A percentile compares a stretch with the other conserved stretches of the same genome.
Conservation (phyloP, 2,329 filamentous ascomycete species). For the Lojkania enalia region DNA sequence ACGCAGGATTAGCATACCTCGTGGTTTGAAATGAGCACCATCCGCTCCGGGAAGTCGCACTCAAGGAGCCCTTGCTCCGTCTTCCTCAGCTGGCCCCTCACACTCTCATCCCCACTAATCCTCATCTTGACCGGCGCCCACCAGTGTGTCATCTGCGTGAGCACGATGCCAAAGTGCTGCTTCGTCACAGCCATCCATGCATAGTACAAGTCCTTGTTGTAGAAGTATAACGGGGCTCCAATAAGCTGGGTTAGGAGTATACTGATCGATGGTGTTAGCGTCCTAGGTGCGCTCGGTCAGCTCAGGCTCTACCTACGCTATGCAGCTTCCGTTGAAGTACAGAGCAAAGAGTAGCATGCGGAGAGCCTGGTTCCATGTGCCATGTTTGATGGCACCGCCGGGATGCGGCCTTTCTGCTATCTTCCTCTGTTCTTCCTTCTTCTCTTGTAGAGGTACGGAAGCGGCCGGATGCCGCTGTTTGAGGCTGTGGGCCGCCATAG, state of each 20-base stretch:
- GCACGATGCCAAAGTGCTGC: slow-evolving; percentile 74
- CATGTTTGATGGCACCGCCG: slow-evolving; percentile 48
- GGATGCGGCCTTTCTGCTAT: slow-evolving; percentile 31
- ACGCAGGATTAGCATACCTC: slow-evolving; percentile 52
- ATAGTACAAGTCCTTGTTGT: slow-evolving; percentile 76
- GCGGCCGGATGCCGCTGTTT: slow-evolving; percentile 37
- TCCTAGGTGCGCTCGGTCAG: slow-evolving; percentile 15
- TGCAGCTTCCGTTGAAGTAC: slow-evolving; percentile 51
- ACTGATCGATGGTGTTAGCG: slow-evolving; percentile 37
- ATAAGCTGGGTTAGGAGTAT: slow-evolving; percentile 70
- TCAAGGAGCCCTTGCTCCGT: slow-evolving; percentile 71
- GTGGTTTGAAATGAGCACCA: slow-evolving; percentile 84
- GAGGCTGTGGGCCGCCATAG: slow-evolving; percentile 36
- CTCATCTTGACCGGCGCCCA: slow-evolving; percentile 81
- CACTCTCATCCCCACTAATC: slow-evolving; percentile 79
- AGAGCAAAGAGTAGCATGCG: slow-evolving; percentile 50
- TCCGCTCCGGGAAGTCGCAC: slow-evolving; percentile 76
- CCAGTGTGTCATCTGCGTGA: slow-evolving; percentile 79
- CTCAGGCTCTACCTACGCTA: slow-evolving; percentile 39
- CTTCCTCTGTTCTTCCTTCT: slow-evolving; percentile 13
- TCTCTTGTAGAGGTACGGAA: slow-evolving; percentile 23
- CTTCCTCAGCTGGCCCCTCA: slow-evolving; percentile 72
- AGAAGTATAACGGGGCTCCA: slow-evolving; percentile 71
- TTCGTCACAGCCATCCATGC: slow-evolving; percentile 87
- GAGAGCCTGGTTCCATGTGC: slow-evolving; percentile 45